phyloP scores from a whole-genome alignment of 768 basidiomycete genomes.

The Paxillus rubicundulus region DNA sequence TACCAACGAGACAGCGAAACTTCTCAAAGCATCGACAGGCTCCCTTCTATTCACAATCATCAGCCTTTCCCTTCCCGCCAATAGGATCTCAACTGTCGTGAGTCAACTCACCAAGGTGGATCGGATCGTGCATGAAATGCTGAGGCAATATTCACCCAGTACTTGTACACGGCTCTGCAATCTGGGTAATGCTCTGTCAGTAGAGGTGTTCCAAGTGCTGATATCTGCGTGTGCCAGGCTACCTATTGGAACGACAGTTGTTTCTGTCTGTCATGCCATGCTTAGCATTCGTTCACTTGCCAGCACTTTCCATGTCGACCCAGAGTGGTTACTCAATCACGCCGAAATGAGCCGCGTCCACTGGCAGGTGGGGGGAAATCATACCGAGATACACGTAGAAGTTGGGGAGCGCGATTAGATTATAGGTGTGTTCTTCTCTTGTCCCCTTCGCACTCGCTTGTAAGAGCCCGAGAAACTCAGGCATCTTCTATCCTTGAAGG shows the following conservation, averaged over 20 bases:
- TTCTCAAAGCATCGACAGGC: slow-evolving; percentile 1
- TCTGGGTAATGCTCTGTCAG: neutral
- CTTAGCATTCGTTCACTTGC: slow-evolving; percentile 40
- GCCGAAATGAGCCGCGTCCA: slow-evolving; percentile 42
- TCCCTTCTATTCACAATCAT: slow-evolving; percentile 5
- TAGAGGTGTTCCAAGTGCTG: neutral
- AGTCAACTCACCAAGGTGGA: neutral
- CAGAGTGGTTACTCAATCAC: slow-evolving; percentile 40
- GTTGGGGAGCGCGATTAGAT: neutral
- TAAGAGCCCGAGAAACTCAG: too few relatives aligned
- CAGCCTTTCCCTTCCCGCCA: neutral
- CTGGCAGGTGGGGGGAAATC: slow-evolving; percentile 33
- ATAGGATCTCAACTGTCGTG: neutral
- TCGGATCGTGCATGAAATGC: neutral
- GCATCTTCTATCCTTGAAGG: too few relatives aligned
- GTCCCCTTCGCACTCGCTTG: neutral
- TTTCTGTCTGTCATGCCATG: slow-evolving; percentile 35
- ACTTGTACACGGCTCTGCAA: neutral
- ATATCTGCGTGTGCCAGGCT: neutral
- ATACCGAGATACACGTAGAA: slow-evolving; percentile 30
- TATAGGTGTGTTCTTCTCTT: neutral
- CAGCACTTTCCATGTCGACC: slow-evolving; percentile 35
- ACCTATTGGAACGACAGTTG: slow-evolving; percentile 1
- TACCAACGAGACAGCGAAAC: neutral
- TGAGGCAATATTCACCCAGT: neutral